Percentiles rank a stretch among this genome's conserved stretches.
phyloP scores from a whole-genome alignment of 169 alveolate species.

The Plasmodium knowlesi region DNA sequence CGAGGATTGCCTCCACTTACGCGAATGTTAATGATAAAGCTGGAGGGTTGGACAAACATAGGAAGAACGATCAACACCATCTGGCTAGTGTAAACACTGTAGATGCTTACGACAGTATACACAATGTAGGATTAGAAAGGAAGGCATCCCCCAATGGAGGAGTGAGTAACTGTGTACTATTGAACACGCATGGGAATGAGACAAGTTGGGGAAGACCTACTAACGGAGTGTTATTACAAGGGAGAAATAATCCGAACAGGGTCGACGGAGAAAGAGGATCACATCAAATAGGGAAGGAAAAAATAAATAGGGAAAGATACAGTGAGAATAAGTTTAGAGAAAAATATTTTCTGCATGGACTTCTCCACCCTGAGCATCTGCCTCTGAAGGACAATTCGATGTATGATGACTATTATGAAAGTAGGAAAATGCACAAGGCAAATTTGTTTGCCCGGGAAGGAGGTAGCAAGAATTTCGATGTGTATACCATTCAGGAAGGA shows the following conservation, averaged over 20 bases:
- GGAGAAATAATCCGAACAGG: neutral
- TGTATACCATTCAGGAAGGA: neutral
- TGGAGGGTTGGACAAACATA: neutral
- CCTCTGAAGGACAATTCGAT: neutral
- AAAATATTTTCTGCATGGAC: neutral
- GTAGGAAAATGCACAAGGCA: constrained; percentile 59
- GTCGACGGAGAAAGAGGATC: neutral
- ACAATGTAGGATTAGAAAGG: neutral
- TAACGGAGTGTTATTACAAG: neutral
- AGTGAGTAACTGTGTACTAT: neutral
- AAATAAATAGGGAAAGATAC: neutral
- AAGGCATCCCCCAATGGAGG: neutral
- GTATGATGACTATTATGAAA: neutral
- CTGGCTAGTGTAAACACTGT: neutral
- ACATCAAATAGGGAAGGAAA: neutral
- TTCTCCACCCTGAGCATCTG: neutral
- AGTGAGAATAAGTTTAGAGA: constrained; percentile 2
- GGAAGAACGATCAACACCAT: neutral
- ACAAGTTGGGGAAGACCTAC: neutral
- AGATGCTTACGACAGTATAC: neutral
- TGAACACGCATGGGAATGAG: neutral
- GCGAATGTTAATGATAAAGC: neutral
- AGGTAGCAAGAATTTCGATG: neutral
- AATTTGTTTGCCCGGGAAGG: constrained; percentile 26
- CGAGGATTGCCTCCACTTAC: neutral